Evolutionary conservation across 352 stramenopile genomes (phyloP).

Genomic region (Globisporangium uncinulatum): DNA sequence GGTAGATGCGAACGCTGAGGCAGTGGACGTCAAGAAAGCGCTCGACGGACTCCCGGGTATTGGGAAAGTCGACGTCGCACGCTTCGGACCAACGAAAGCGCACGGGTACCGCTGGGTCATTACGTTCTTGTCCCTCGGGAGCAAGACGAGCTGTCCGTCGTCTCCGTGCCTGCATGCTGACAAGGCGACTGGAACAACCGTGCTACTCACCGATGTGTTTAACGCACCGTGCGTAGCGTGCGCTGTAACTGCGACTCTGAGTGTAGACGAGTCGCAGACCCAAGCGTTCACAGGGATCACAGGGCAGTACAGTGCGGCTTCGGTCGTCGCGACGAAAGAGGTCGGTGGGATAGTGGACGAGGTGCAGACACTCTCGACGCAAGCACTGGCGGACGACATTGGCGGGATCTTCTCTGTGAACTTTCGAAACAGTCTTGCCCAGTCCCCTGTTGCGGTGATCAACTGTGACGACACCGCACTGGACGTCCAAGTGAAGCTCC

Average conservation of each 20-base stretch:
- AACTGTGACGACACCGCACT: constrained; percentile 64
- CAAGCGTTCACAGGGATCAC: constrained; percentile 25
- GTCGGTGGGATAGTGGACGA: constrained; percentile 55
- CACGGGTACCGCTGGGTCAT: constrained; percentile 68
- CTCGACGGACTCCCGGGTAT: constrained; percentile 44
- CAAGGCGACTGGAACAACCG: constrained; percentile 29
- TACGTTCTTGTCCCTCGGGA: constrained; percentile 63
- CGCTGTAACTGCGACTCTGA: constrained; percentile 24
- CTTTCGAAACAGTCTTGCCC: constrained; percentile 44
- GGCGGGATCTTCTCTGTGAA: constrained; percentile 55
- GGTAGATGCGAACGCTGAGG: constrained; percentile 43
- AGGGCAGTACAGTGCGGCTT: constrained; percentile 33
- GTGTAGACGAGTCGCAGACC: constrained; percentile 32
- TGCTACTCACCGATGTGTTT: constrained; percentile 39
- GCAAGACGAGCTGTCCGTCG: constrained; percentile 32
- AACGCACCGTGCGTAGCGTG: constrained; percentile 39
- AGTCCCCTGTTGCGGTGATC: constrained; percentile 39
- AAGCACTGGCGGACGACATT: constrained; percentile 33
- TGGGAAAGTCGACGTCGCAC: constrained; percentile 49
- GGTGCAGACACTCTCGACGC: constrained; percentile 52
- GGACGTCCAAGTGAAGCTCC: constrained; percentile 71
- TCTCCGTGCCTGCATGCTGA: constrained; percentile 59
- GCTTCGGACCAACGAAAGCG: constrained; percentile 39
- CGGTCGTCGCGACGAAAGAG: constrained; percentile 43
- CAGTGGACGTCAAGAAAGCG: constrained; percentile 35